Base-by-base conservation (phyloP, 257 asterid species). In the Lycium ferocissimum region DNA sequence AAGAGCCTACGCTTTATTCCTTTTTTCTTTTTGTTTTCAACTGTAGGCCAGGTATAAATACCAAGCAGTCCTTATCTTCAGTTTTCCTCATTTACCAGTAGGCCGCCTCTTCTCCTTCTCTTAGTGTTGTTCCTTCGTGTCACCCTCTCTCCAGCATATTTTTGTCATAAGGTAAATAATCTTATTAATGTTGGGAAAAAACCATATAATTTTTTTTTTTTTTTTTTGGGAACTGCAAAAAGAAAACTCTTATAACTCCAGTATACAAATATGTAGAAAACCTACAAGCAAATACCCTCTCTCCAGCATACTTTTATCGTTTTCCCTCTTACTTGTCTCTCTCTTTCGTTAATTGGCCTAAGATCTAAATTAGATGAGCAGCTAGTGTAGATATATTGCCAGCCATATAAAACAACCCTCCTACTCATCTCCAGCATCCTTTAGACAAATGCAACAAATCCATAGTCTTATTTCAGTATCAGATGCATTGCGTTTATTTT, bases 381-480 rank as follows among this genome's bases (percentile, higher is more conserved):
- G 6, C 8, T 12, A 66, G 47, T 47, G 6, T 17, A 40, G 12
- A 71, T 9, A 43, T n/a, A 72, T 72, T 18, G 79, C 37, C 35
- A n/a, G 4, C 80, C 79, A 71, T 18, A 71, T 18, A 71, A 38
- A 6, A 47, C 59, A 73, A 38, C 26, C 26, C 33, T 38, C 33
- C 33, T 70, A 9, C 26, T 70, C 51, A 38, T 70, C 54, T 17
- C 54, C 79, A 40, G 33, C 33, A 14, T 18, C 78, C 15, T 12
- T 35, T 6, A 38, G 79, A 7, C 33, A 70, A 70, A 38, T 70
- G 79, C 53, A 70, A 37, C 79, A 70, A 70, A 47, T 72, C 57
- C 57, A 4, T 0, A 38, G 79, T 71, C 79, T 43, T 71, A 40
- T 40, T 69, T 3, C 35, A 9, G 9, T 8, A 40, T 43, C 15